Evolutionary conservation across 306 rosid genomes (phyloP), one percentile per base, ranked within the genome.

Genomic region (Ochetophila trinervis): DNA sequence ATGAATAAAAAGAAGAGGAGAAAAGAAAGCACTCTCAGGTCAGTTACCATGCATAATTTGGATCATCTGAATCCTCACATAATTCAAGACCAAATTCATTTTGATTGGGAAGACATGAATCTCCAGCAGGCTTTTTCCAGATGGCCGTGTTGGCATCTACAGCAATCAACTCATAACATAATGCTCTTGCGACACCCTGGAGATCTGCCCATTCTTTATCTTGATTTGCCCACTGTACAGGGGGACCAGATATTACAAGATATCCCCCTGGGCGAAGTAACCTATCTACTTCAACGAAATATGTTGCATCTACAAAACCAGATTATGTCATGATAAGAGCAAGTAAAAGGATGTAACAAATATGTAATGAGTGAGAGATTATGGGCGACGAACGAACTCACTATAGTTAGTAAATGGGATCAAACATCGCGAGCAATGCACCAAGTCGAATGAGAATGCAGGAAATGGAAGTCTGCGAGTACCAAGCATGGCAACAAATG

Each of bases 171-270:
- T 94, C 99, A 73, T 88, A 94, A 82, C 99, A 94, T 83, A 86
- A 77, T 52, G 96, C 82, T 88, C 95, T 88, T 54, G 99, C 97
- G 55, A 90, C 90, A 53, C 78, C 86, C 85, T 94, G 99, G 53
- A 94, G 95, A 77, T 90, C 99, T 45, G 97, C 88, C 97, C 97
- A 94, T 82, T 94, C 99, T 83, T 90, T 94, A 67, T 94, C 99
- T 84, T 94, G 99, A 74, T 88, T 88, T 61, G 92, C 67, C 99
- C 99, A 94, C 74, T 86, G 91, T 40, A 94, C 99, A 59, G 99
- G 99, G 60, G 99, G 99, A 8, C 97, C 99, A 57, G 97, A 94
- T 62, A 94, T 90, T 66, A 94, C 91, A 53, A 88, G 72, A 74
- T 82, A 90, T 66, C 99, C 99, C 67, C 97, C 91, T 34, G 95